Base-by-base conservation (phyloP, 495 filamentous ascomycete genomes). In the Penicillium pancosmium region DNA sequence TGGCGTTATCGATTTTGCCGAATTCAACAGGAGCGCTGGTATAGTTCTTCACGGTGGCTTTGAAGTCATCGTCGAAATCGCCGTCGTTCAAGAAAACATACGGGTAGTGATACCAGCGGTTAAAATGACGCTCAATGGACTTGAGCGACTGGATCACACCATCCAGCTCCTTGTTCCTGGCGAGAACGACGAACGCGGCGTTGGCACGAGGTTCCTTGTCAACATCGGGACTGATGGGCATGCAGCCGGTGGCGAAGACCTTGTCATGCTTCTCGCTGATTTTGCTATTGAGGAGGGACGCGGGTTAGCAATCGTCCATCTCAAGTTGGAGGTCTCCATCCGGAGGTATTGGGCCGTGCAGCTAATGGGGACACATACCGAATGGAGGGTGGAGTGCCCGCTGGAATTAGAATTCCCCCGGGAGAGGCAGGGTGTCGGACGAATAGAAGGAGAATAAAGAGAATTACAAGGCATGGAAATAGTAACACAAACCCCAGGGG, bases 71-170 rank as follows among this genome's bases (percentile, higher is more conserved):
- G 72, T 97, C 90, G 83, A 99, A 99, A 50, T 97, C 93, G 27
- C 87, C 95, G 68, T 99, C 94, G 73, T 99, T 99, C 60, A 99
- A 79, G 77, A 99, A 99, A 56, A 99, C 95, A 73, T 98, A 99
- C 31, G 94, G 94, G 72, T 99, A 99, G 73, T 97, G 83, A 72
- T 92, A 99, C 95, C 95, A 98, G 57, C 93, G 85, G 75, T 99
- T 99, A 84, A 99, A 99, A 71, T 99, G 94, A 59, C 94, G 84
- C 79, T 99, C 94, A 62, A 99, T 94, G 51, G 93, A 97, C 79
- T 97, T 97, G 62, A 99, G 83, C 9, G 93, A 97, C 77, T 97
- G 90, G 47, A 98, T 86, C 33, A 99, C 94, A 54, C 94, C 94
- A 1, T 96, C 92, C 59, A 99, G 67, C 75, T 99, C 94, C 82